These are phyloP conservation scores for Penicillium brevicompactum DNA, from an alignment of 2,329 filamentous ascomycete species.

Conservation along the genomic window DNA sequence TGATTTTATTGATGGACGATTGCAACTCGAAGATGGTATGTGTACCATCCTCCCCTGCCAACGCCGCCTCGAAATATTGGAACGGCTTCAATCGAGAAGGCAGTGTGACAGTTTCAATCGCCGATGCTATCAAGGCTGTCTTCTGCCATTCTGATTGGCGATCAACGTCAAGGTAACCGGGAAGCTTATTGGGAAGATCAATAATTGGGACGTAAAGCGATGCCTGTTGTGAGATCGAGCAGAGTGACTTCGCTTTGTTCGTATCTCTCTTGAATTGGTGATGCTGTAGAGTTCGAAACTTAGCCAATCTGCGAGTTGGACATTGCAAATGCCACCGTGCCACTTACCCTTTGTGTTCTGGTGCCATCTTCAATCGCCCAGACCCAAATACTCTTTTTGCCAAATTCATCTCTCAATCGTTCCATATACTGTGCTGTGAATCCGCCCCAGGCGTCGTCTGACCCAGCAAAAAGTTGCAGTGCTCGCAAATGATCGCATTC, in stretches of 20 bases:
- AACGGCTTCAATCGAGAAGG: conserved; percentile 62
- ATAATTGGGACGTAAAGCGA: conserved; percentile 78
- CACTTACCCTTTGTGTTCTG: conserved; percentile 56
- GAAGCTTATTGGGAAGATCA: conserved; percentile 59
- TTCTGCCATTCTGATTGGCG: conserved; percentile 73
- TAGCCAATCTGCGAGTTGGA: conserved; percentile 2
- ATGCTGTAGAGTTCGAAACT: conserved; percentile 50
- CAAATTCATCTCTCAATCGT: conserved; percentile 82
- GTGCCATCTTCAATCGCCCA: conserved; percentile 75
- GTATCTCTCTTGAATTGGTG: conserved; percentile 66
- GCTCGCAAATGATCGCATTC: conserved; percentile 93
- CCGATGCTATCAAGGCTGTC: conserved; percentile 73
- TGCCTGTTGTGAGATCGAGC: conserved; percentile 68
- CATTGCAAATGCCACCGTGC: neutral
- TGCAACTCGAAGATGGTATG: conserved; percentile 76
- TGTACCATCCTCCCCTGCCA: conserved; percentile 66
- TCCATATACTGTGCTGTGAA: conserved; percentile 75
- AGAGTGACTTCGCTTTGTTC: conserved; percentile 74
- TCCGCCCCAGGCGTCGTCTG: conserved; percentile 81
- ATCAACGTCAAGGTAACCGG: conserved; percentile 63
- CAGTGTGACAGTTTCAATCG: conserved; percentile 76
- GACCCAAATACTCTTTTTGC: conserved; percentile 82
- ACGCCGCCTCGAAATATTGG: conserved; percentile 41
- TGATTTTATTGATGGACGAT: conserved; percentile 58
- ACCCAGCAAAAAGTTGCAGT: conserved; percentile 71